Percentiles rank a stretch among this genome's conserved stretches.
Evolutionary conservation across 176 grass and related monocot genomes (phyloP).

Genomic region (Bolboschoenus planiculmis): DNA sequence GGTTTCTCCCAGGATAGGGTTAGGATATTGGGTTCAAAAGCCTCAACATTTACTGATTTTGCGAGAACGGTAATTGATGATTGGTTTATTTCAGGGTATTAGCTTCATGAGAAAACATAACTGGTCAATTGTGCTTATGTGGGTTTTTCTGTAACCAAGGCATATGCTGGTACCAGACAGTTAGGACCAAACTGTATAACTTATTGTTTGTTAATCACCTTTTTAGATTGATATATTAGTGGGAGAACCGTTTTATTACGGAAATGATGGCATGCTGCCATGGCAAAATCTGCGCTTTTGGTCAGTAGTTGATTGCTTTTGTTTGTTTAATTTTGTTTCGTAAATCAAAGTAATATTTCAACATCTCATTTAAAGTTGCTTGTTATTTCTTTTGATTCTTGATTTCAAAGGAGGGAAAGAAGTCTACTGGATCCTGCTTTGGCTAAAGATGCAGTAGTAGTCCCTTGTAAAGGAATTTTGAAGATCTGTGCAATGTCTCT

Average conservation of each 20-base stretch:
- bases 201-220: constrained; percentile 21
- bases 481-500: constrained; percentile 82
- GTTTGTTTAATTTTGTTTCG: constrained; percentile 9
- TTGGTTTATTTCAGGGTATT: neutral
- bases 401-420: constrained; percentile 65
- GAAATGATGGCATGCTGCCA: constrained; percentile 72
- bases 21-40: constrained; percentile 50
- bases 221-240: constrained; percentile 63
- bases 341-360: neutral
- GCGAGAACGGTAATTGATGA: constrained; percentile 53
- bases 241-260: constrained; percentile 80
- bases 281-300: constrained; percentile 97
- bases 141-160: neutral
- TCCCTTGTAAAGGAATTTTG: constrained; percentile 84
- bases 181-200: neutral
- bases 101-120: neutral
- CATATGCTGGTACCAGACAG: neutral
- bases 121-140: neutral
- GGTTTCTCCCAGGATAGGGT: constrained; percentile 53
- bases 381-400: neutral
- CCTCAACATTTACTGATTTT: constrained; percentile 38
- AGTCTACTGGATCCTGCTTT: constrained; percentile 56
- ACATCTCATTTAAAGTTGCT: neutral
- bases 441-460: constrained; percentile 50
- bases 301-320: constrained; percentile 37